Conservation (phyloP, 352 stramenopile species). For the Pythium phragmitis region DNA sequence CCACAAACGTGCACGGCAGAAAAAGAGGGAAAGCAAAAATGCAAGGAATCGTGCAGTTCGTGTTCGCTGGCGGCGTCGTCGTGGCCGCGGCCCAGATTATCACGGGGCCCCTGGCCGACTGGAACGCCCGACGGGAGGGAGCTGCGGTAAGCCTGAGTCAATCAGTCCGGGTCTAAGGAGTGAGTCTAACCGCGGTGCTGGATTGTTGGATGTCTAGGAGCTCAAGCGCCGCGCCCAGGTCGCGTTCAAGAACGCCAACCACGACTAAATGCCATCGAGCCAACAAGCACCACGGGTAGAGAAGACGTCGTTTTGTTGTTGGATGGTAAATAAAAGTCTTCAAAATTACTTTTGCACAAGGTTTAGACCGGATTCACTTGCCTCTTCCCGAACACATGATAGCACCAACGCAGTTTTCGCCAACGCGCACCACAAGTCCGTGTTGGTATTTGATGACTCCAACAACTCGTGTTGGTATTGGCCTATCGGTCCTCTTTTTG, state of each 20-base stretch:
- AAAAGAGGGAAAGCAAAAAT: conserved; percentile 30
- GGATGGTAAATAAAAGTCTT: not conserved
- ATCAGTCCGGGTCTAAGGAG: not conserved
- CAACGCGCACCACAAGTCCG: not conserved
- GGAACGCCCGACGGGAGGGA: conserved; percentile 72
- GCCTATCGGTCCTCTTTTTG: not conserved
- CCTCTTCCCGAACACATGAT: not conserved
- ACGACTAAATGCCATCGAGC: conserved; percentile 40
- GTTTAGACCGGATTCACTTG: not conserved
- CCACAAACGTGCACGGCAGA: conserved; percentile 1
- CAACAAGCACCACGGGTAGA: not conserved
- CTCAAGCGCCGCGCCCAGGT: conserved; percentile 60
- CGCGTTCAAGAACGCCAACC: conserved; percentile 39
- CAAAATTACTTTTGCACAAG: not conserved
- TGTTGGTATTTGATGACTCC: not conserved
- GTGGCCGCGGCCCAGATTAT: conserved; percentile 69
- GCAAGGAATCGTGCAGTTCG: conserved; percentile 73
- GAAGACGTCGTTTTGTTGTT: not conserved
- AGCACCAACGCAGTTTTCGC: not conserved
- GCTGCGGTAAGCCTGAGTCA: conserved; percentile 38
- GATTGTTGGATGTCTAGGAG: conserved; percentile 33
- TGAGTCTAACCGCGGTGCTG: not conserved
- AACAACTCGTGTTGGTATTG: not conserved
- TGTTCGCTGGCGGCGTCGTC: conserved; percentile 68
- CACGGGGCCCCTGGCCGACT: conserved; percentile 63